phyloP scores from a whole-genome alignment of 805 yeast genomes.

The Metschnikowia arizonensis region DNA sequence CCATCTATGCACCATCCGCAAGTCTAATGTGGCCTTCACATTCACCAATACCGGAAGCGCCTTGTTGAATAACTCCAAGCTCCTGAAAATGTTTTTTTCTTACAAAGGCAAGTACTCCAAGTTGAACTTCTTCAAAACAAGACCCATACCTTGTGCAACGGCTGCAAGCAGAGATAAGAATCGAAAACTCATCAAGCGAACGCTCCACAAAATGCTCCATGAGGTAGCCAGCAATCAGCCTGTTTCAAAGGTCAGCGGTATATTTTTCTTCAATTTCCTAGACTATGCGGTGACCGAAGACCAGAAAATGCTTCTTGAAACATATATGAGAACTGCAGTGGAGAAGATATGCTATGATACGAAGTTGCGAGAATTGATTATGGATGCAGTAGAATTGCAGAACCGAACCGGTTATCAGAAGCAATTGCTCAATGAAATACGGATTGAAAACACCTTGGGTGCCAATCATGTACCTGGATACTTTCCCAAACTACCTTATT shows the following conservation, averaged over 20 bases:
- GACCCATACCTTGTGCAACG: slow-evolving; percentile 28
- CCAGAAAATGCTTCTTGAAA: slow-evolving; percentile 2
- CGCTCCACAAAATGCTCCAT: slow-evolving; percentile 12
- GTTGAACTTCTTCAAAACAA: slow-evolving; percentile 22
- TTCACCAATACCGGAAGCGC: slow-evolving; percentile 28
- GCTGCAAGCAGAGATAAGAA: slow-evolving; percentile 29
- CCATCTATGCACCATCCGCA: slow-evolving; percentile 26
- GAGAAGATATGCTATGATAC: slow-evolving; percentile 8
- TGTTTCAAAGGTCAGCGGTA: slow-evolving; percentile 14
- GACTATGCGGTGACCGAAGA: slow-evolving; percentile 9
- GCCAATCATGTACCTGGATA: slow-evolving; percentile 14
- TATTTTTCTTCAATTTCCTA: slow-evolving; percentile 13
- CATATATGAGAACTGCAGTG: slow-evolving; percentile 9
- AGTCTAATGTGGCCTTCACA: slow-evolving; percentile 37
- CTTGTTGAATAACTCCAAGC: slow-evolving; percentile 24
- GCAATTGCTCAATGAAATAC: slow-evolving; percentile 7
- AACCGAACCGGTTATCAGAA: slow-evolving; percentile 1
- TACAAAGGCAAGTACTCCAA: slow-evolving; percentile 30
- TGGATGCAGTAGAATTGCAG: slow-evolving; percentile 4
- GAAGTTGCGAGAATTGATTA: background rate
- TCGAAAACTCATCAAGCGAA: slow-evolving; percentile 34
- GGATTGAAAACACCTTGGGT: slow-evolving; percentile 13
- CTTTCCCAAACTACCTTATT: slow-evolving; percentile 18
- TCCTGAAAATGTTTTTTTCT: slow-evolving; percentile 19
- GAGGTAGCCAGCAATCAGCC: background rate